Base-by-base conservation (phyloP, 129 eudicot genomes). In the Smallanthus sonchifolius region DNA sequence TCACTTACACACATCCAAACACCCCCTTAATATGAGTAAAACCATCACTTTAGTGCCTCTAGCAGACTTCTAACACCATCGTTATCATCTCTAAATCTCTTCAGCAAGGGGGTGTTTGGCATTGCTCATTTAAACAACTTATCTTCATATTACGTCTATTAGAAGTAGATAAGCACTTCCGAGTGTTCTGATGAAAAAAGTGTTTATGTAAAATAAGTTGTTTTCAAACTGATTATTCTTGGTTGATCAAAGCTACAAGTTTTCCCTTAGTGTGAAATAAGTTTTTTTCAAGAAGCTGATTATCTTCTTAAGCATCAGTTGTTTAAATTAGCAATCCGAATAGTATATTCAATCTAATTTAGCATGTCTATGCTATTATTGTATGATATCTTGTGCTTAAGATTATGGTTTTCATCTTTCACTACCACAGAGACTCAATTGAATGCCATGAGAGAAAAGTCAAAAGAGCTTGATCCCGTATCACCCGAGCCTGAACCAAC, bases 401-500 rank as follows among this genome's bases (percentile, higher is more conserved):
- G 15, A 44, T 79, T 10, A 63, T 5, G n/a, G 5, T 60, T 37
- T 39, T 49, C 17, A 30, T 79, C 64, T 35, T 40, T 57, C 71
- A 60, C 72, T 57, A 19, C 8, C 45, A 14, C 44, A 87, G 97
- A 88, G 87, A 83, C 83, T 63, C 84, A 89, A 64, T 55, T 87
- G 81, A 92, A 82, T 75, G 77, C 86, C 43, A 74, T 90, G 73
- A 85, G 83, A 75, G 96, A 91, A 76, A 86, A 83, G 62, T 37
- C 83, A n/a, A 85, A 82, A 80, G 91, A 87, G 65, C 84, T 91
- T 14, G 89, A 84, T 28, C 79, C 75, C 43, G 82, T 70, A 65
- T 92, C 83, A 67, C 89, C 92, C 3, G 98, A 90, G 74, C 98
- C 96, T 2, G 98, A 94, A 78, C 97, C 98, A 57, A 87, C 98